phyloP scores from a whole-genome alignment of 2,329 filamentous ascomycete genomes.

The Penicillium occitanis region DNA sequence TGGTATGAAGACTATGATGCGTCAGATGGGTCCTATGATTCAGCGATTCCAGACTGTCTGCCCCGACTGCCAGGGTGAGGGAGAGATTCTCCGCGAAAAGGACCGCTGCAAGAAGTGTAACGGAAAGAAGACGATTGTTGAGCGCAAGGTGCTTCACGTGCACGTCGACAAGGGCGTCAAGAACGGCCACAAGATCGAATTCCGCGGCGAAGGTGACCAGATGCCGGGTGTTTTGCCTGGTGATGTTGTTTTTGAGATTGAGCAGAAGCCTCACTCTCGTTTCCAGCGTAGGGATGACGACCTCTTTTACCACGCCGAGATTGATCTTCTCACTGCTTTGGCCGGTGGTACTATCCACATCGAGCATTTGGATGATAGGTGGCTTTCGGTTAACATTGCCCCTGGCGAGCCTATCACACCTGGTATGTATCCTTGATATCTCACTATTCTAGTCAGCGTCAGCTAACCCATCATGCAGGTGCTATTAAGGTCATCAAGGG shows the following conservation, averaged over 20 bases:
- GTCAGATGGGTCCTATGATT: slow-evolving; percentile 99
- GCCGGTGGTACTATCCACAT: slow-evolving; percentile 88
- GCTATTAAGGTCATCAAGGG: slow-evolving; percentile 90
- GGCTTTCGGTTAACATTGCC: slow-evolving; percentile 88
- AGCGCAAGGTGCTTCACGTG: slow-evolving; percentile 97
- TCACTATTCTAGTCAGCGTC: background rate
- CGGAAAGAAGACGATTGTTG: slow-evolving; percentile 97
- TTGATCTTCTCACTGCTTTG: slow-evolving; percentile 91
- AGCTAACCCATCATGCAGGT: slow-evolving; percentile 54
- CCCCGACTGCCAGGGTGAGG: slow-evolving; percentile 96
- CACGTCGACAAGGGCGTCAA: slow-evolving; percentile 94
- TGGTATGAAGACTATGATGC: slow-evolving; percentile 99
- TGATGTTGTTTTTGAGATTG: slow-evolving; percentile 97
- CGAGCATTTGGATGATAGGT: slow-evolving; percentile 96
- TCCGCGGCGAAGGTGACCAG: slow-evolving; percentile 95
- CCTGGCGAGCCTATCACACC: slow-evolving; percentile 93
- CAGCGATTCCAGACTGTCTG: slow-evolving; percentile 99
- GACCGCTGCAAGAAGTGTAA: slow-evolving; percentile 95
- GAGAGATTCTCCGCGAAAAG: slow-evolving; percentile 94
- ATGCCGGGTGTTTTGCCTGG: slow-evolving; percentile 88
- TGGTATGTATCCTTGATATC: slow-evolving; percentile 58
- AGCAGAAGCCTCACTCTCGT: slow-evolving; percentile 95
- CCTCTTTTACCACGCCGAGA: slow-evolving; percentile 90
- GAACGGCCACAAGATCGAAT: slow-evolving; percentile 94
- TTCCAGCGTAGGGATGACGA: slow-evolving; percentile 98